These are phyloP conservation scores for Pleurotus platypus DNA, from an alignment of 768 basidiomycete genomes.

Conservation along the genomic window DNA sequence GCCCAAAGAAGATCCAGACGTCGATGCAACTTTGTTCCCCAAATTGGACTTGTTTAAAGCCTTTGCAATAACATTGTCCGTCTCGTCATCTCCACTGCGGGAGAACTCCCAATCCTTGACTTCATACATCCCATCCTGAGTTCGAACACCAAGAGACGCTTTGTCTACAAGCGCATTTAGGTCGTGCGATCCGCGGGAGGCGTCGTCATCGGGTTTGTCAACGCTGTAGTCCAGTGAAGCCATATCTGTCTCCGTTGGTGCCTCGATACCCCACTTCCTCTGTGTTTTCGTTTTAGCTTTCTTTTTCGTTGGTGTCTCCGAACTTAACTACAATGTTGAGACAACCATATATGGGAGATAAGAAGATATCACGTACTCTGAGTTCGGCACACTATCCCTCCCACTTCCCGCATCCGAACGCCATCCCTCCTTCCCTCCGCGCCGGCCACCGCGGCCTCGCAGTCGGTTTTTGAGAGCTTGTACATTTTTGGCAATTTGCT, in stretches of 20 bases:
- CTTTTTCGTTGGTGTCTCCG: slow-evolving; percentile 58
- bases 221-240: slow-evolving; percentile 85
- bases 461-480: slow-evolving; percentile 84
- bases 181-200: slow-evolving; percentile 38
- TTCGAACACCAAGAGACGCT: slow-evolving; percentile 73
- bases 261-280: slow-evolving; percentile 90
- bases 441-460: slow-evolving; percentile 67
- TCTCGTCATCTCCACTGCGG: slow-evolving; percentile 29
- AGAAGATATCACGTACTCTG: slow-evolving; percentile 55
- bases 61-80: slow-evolving; percentile 53
- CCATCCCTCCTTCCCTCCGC: slow-evolving; percentile 45
- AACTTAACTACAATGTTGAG: slow-evolving; percentile 30
- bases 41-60: slow-evolving; percentile 45
- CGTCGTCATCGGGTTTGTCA: slow-evolving; percentile 42
- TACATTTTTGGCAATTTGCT: slow-evolving; percentile 90
- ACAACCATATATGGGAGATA: background rate
- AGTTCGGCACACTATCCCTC: slow-evolving; percentile 57
- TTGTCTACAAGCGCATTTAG: slow-evolving; percentile 63
- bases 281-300: slow-evolving; percentile 68
- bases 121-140: slow-evolving; percentile 63
- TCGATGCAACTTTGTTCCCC: slow-evolving; percentile 26
- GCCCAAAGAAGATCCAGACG: slow-evolving; percentile 44
- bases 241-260: slow-evolving; percentile 85
- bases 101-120: slow-evolving; percentile 81
- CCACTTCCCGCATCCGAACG: slow-evolving; percentile 48